Evolutionary conservation across 345 rosid genomes (phyloP).

Genomic region (Combretum micranthum): DNA sequence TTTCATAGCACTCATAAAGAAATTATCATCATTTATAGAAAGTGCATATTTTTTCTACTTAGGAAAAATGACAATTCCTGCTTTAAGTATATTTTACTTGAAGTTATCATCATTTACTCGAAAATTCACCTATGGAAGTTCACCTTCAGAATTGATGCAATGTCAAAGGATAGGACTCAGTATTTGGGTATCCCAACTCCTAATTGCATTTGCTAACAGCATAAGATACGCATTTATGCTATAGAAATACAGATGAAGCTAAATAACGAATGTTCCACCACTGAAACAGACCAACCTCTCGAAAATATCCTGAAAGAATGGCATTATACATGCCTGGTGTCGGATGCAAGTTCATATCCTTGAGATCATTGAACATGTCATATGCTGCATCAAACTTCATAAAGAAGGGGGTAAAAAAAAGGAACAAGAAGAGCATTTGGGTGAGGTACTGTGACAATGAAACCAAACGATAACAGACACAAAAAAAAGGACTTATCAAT

Average conservation of each 20-base stretch:
- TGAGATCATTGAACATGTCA: constrained; percentile 50
- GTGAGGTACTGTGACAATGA: no score
- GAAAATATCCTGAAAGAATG: constrained; percentile 71
- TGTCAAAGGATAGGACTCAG: no score
- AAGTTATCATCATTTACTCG: no score
- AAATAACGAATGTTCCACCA: constrained; percentile 1
- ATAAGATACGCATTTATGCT: background rate
- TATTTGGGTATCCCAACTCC: no score
- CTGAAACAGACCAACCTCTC: constrained; percentile 45
- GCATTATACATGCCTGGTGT: constrained; percentile 62
- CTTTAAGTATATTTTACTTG: no score
- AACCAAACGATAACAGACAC: background rate
- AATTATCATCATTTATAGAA: no score
- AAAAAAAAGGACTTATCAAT: background rate
- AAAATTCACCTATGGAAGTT: constrained; percentile 5
- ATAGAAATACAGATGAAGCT: background rate
- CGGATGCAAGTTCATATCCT: constrained; percentile 50
- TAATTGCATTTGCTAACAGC: background rate
- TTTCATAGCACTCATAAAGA: no score
- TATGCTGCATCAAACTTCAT: constrained; percentile 76
- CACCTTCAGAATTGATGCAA: background rate
- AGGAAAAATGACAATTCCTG: no score
- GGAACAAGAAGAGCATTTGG: background rate
- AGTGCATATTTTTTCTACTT: no score
- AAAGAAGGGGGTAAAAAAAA: background rate